Base-by-base conservation (phyloP, 352 stramenopile genomes). In the Elongisporangium anandrum region DNA sequence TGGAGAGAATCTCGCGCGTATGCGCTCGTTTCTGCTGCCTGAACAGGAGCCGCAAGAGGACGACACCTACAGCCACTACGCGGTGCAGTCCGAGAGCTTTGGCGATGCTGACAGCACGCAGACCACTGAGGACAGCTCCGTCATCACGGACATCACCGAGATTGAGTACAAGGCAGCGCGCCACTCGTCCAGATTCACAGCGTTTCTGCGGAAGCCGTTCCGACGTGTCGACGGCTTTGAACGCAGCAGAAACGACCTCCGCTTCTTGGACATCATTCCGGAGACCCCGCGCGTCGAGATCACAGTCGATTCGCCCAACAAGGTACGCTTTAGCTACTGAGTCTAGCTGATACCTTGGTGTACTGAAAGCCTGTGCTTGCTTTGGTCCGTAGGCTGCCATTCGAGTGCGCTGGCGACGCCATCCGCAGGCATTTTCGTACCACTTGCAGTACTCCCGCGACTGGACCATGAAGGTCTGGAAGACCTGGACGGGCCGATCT, bases 381-480 rank as follows among this genome's bases (percentile, higher is more conserved):
- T 24, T 12, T 15, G 24, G 13, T 57, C 13, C 21, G n/a, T 20
- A 92, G 82, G 80, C 82, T 9, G 80, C 82, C 8, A 69, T 92
- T 38, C 68, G 69, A n/a, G 75, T 88, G 21, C 70, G 65, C 21
- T 92, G 82, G 82, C 60, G 67, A 16, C 69, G 74, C 1, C 75
- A 88, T 56, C 66, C 77, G 1, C 84, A 75, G 17, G 79, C 80
- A 0, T 21, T 87, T 10, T 68, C 75, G 20, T 87, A 77, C 45
- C 82, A 92, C 23, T 50, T 92, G 20, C 82, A 92, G 56, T 92
- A 83, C 47, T 74, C 82, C 49, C 78, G 82, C 3, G 82, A 92
- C 57, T 82, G 82, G 48, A 76, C 82, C 3, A 81, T 92, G 72
- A 86, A 81, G 52, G 82, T 92, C 26, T 92, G 82, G 82, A 89